Base-by-base conservation (phyloP, 352 stramenopile genomes). In the Sclerospora graminicola region DNA sequence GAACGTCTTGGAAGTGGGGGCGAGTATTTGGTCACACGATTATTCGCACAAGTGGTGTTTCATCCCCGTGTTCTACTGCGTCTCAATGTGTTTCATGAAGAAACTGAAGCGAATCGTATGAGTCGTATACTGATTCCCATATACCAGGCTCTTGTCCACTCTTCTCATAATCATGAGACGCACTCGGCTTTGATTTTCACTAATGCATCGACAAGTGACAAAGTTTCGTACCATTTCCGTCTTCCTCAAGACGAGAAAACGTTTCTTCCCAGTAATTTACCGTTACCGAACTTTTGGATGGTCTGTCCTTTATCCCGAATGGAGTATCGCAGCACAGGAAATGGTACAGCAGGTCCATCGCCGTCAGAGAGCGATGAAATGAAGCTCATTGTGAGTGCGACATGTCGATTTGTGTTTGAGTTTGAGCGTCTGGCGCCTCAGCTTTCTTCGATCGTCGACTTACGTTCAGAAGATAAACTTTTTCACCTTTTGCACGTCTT, bases 401-500 rank as follows among this genome's bases (percentile, higher is more conserved):
- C 72, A 0, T 83, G 71, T 39, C 67, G 66, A 1, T 87, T 79
- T 51, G 48, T 84, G 21, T 76, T 70, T 21, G 69, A 80, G 20
- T 51, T 87, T 1, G 75, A 84, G 40, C 45, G 32, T 32, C 19
- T 55, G 28, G 57, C 40, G 18, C 44, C 53, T 1, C 40, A 57
- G 18, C 51, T 66, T 8, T 14, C 33, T 33, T 64, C 40, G 8
- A 57, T 52, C 46, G 46, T 50, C 18, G 40, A 53, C 4, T 29
- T 85, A 13, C 47, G 45, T 1, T 60, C 62, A 4, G 76, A 84
- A 48, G 77, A 86, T 54, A 85, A 85, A 49, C 52, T 86, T 0
- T 86, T 85, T 49, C 77, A 89, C 35, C 40, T 86, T 32, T 40
- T 85, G 18, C 72, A 86, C 35, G 67, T 82, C 5, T 84, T 89